Evolutionary conservation across 306 rosid species (phyloP), one percentile per base, ranked within the genome.

Genomic region (Mimosa bimucronata): DNA sequence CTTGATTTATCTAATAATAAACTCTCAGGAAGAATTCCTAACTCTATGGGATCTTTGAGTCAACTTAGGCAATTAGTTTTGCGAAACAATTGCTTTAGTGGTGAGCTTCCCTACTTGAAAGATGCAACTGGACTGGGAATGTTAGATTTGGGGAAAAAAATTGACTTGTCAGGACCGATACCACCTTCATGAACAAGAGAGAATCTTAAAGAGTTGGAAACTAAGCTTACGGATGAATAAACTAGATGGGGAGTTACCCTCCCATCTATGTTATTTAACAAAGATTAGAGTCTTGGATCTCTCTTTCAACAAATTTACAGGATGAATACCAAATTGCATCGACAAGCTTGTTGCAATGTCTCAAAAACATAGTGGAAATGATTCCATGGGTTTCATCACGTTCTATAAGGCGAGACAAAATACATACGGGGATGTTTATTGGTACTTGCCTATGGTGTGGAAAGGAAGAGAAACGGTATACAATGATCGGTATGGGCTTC

Each of bases 241-340:
- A 9, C 41, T 61, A 25, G 23, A 26, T 16, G 28, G 76, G 18
- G 52, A 5, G 0, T n/a, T 69, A 16, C 76, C 71, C 18, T 9
- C 13, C 0, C 15, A 57, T 37, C 0, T 78, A 3, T 69, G 77
- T 19, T 23, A 41, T 4, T 8, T 70, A 3, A 7, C 11, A 26
- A 4, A 1, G 5, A 40, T 71, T 42, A 69, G 45, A 0, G 50
- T 79, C 0, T 12, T 79, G 67, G 69, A 79, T 37, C 48, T 79
- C 12, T 57, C 82, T 16, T 68, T 40, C 3, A 79, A 79, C 31
- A 18, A 6, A 0, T 28, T 79, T 15, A 16, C 46, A 16, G 77
- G 77, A 12, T 7, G 71, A 3, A 41, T 79, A 31, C 82, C 77
- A 9, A 42, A 19, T 2, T 70, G 77, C 19, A 26, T 71, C 12